Evolutionary conservation across 2,329 filamentous ascomycete species (phyloP).

Genomic region (Chaetomium sp.): DNA sequence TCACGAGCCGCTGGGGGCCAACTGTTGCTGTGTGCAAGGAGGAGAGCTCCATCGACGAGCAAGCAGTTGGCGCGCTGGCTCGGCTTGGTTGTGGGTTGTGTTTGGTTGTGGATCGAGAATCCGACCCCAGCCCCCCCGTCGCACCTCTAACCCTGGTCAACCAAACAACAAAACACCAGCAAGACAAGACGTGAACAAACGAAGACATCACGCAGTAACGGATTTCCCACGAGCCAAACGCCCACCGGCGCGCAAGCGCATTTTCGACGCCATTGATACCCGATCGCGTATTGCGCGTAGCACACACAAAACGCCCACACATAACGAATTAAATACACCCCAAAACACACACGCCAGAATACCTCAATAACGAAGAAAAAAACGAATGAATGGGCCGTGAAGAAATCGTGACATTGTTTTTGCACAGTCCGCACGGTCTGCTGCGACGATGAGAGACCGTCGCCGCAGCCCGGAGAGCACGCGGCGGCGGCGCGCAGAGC

Average conservation of each 20-base stretch:
- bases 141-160: too few relatives aligned
- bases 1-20: too few relatives aligned
- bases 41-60: too few relatives aligned
- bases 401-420: slow-evolving; percentile 9
- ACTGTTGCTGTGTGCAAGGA: too few relatives aligned
- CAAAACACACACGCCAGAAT: background rate
- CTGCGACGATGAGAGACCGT: slow-evolving; percentile 47
- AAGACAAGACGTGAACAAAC: background rate
- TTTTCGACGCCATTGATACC: background rate
- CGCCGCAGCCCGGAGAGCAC: slow-evolving; percentile 51
- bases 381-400: slow-evolving; percentile 21
- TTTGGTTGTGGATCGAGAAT: too few relatives aligned
- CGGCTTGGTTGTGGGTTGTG: too few relatives aligned
- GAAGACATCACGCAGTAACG: background rate
- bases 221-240: background rate
- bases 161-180: too few relatives aligned
- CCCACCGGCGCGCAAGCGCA: background rate
- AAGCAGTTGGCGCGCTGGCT: too few relatives aligned
- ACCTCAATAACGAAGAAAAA: background rate
- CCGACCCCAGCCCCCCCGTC: too few relatives aligned
- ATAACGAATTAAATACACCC: too few relatives aligned
- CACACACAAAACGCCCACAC: background rate
- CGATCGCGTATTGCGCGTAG: slow-evolving; percentile 8
- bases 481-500: slow-evolving; percentile 44
- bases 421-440: slow-evolving; percentile 11